Percentiles rank a stretch among this genome's conserved stretches.
These are phyloP conservation scores for Heliamphora ciliata DNA, from an alignment of 179 eudicot genomes.

Conservation along the genomic window DNA sequence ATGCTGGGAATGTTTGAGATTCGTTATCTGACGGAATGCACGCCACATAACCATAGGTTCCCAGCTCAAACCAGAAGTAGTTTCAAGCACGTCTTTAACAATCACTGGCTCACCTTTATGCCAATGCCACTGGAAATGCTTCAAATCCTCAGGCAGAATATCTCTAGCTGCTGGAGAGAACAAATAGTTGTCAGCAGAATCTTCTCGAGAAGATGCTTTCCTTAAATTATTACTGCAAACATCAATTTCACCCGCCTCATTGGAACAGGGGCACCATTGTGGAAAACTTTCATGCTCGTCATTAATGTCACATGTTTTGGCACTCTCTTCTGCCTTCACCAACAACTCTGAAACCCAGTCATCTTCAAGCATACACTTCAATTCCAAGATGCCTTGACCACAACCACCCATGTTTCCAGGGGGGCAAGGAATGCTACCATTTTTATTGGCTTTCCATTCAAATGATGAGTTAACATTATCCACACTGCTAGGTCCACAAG, in stretches of 20 bases:
- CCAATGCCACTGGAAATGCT: conserved; percentile 64
- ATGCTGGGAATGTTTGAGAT: conserved; percentile 21
- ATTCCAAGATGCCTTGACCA: conserved; percentile 36
- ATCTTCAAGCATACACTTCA: conserved; percentile 32
- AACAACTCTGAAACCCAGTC: conserved; percentile 40
- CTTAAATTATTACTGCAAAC: conserved; percentile 16
- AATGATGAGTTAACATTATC: conserved; percentile 9
- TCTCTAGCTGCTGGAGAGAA: conserved; percentile 53
- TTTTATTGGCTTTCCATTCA: conserved; percentile 52
- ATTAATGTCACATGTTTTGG: conserved; percentile 1
- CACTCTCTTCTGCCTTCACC: conserved; percentile 33
- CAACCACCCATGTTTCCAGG: conserved; percentile 51
- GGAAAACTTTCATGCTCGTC: conserved; percentile 16
- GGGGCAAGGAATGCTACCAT: conserved; percentile 70
- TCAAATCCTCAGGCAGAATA: conserved; percentile 30
- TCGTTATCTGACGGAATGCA: conserved; percentile 48
- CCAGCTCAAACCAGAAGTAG: conserved; percentile 64
- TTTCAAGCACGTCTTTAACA: conserved; percentile 47
- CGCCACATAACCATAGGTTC: conserved; percentile 84
- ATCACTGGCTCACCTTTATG: conserved; percentile 56
- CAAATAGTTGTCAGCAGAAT: conserved; percentile 38
- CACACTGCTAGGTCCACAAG: conserved; percentile 11
- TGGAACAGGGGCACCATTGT: conserved; percentile 33
- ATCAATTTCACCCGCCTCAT: conserved; percentile 17
- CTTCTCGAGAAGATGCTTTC: conserved; percentile 46